These are phyloP conservation scores for Penicillium verrucosum DNA, from an alignment of 2,329 filamentous ascomycete genomes.

Conservation along the genomic window DNA sequence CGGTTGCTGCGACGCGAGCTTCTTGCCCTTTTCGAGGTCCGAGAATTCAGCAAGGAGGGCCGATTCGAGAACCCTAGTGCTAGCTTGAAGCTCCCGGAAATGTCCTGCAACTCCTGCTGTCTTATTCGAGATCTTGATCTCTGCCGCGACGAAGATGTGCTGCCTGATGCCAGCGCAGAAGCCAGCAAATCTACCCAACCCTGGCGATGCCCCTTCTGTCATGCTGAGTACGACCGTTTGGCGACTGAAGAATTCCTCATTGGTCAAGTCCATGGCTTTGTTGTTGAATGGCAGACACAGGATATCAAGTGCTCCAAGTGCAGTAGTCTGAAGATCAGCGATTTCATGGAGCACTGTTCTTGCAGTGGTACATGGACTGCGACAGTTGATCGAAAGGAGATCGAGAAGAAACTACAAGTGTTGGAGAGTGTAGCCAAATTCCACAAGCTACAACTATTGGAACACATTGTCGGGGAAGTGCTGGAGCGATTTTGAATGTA, in stretches of 20 bases:
- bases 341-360: conserved; percentile 94
- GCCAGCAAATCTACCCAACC: conserved; percentile 40
- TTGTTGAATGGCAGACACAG: conserved; percentile 81
- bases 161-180: conserved; percentile 51
- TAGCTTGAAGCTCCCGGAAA: conserved; percentile 66
- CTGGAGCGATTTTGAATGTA: conserved; percentile 32
- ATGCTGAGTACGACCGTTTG: conserved; percentile 71
- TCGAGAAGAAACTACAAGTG: conserved; percentile 64
- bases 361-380: conserved; percentile 84
- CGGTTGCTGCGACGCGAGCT: conserved; percentile 85
- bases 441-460: conserved; percentile 79
- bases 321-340: conserved; percentile 67
- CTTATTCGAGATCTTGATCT: conserved; percentile 85
- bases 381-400: conserved; percentile 64
- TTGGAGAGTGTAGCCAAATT: conserved; percentile 71
- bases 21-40: conserved; percentile 84
- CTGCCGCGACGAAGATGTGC: conserved; percentile 80
- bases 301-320: conserved; percentile 83
- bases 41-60: conserved; percentile 88
- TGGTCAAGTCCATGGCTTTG: conserved; percentile 67
- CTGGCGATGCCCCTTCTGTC: conserved; percentile 78
- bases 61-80: conserved; percentile 82
- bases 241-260: conserved; percentile 81
- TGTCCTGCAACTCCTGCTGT: conserved; percentile 89
- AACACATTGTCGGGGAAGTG: conserved; percentile 67